Evolutionary conservation across 2,329 filamentous ascomycete species (phyloP), one percentile per base, ranked within the genome.

Genomic region (Gnomoniopsis smithogilvyi): DNA sequence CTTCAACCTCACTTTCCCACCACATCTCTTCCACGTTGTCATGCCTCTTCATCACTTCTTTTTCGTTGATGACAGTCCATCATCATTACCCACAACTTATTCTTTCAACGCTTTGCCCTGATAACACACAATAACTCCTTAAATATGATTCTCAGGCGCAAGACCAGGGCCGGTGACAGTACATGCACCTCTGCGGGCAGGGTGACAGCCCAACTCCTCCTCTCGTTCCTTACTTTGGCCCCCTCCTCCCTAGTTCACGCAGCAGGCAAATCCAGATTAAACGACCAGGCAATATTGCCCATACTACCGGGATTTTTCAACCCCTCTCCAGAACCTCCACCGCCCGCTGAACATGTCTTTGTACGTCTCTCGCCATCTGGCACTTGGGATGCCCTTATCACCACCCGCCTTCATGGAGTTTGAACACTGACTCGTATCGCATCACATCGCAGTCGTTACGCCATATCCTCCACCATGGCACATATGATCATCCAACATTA

Each of bases 381-480:
- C 46, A 17, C 41, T 60, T 58, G n/a, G 8, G 10, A 38, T 8
- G 8, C 34, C 19, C 56, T 24, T n/a, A 52, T 41, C 41, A n/a
- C 7, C 2, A 6, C 38, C 19, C 26, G n/a, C 33, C 34, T 46
- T 48, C 26, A 30, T 15, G 50, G 15, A 11, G 22, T 12, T 24
- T 34, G 36, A 33, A 12, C 8, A 15, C 33, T 59, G 47, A 61
- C 51, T 49, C n/a, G 22, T n/a, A 30, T 24, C 34, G 26, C 26
- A 30, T 30, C 21, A 12, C 38, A 26, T 8, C 21, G 67, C 71
- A 82, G 77, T 86, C 82, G 7, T 83, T 99, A 58, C 88, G 92
- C 67, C 94, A 99, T 74, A 88, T 98, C 68, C 95, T 91, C 75
- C 93, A 97, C 72, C 93, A 96, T 75, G 94, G 94, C 60, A 90